Evolutionary conservation across 352 stramenopile species (phyloP), one percentile per base, ranked within the genome.

Genomic region (Phytophthora capsici): DNA sequence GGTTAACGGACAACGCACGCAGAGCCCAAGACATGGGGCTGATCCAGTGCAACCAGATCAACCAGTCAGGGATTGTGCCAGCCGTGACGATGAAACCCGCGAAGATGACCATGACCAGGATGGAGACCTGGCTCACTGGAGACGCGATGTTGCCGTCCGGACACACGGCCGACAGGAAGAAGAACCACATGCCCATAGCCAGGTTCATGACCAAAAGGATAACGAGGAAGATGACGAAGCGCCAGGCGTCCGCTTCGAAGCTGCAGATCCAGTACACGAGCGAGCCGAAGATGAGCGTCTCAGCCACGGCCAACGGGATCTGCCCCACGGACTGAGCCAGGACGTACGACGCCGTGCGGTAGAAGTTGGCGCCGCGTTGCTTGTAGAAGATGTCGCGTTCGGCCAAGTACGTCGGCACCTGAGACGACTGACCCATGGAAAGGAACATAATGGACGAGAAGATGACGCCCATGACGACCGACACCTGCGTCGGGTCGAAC

Each of bases 181-280:
- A 55, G 48, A 55, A 55, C 47, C 47, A 54, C 47, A 54, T 54
- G 9, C 47, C 47, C 47, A 55, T 55, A 10, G 30, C 47, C 8
- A 56, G 19, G 23, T 76, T 80, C 47, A 71, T 71, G 28, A 87
- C 23, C 44, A 86, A 64, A 0, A 88, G 56, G 28, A 79, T 68
- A 1, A 78, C 20, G 12, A 76, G 16, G 62, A 87, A 91, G 25
- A 77, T 60, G 14, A 82, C 20, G 50, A 84, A 91, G 0, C 41
- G 45, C 22, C 51, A 55, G 6, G 59, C 66, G 22, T 71, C 23
- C 0, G 60, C 16, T 20, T 69, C 66, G 37, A 94, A 83, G 17
- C 89, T 84, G 54, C 89, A 77, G 60, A 95, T 86, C 75, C 82
- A 96, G 57, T 96, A 96, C 3, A 95, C 48, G 28, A 96, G 66